Conservation (phyloP, 495 filamentous ascomycete species). For the Xylaria palmicola region DNA sequence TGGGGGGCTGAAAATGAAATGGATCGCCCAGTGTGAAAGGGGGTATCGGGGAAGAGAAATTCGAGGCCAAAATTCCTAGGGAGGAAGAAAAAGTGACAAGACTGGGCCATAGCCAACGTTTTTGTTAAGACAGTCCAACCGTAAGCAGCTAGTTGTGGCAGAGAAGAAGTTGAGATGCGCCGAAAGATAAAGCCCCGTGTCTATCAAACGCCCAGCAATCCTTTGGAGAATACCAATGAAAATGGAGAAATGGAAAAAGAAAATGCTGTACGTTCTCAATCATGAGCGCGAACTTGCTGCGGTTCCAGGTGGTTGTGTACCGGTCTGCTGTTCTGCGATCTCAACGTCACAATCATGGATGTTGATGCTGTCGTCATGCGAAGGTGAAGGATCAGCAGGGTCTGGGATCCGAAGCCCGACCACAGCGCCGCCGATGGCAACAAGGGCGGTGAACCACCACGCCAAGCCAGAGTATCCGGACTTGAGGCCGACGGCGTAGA, state of each 20-base stretch:
- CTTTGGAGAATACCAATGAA: constrained; percentile 18
- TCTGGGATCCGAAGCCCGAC: constrained; percentile 52
- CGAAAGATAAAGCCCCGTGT: constrained; percentile 23
- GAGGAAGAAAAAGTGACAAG: background rate
- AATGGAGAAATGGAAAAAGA: too few species aligned
- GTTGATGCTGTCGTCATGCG: constrained; percentile 35
- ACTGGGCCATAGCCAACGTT: background rate
- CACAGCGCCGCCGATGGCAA: constrained; percentile 69
- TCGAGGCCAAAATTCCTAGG: background rate
- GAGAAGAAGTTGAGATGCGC: constrained; percentile 19
- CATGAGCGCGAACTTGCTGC: background rate
- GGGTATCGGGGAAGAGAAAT: constrained; percentile 15
- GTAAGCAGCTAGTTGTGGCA: constrained; percentile 6
- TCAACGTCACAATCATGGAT: constrained; percentile 20
- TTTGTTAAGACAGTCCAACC: background rate
- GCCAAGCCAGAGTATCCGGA: constrained; percentile 80
- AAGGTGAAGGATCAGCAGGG: constrained; percentile 13
- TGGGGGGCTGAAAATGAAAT: constrained; percentile 17
- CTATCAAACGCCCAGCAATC: constrained; percentile 30
- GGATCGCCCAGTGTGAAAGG: constrained; percentile 8
- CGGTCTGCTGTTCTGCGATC: constrained; percentile 1
- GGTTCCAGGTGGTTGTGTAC: background rate
- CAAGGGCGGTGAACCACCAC: constrained; percentile 85
- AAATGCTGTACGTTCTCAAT: background rate
- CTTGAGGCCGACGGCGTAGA: constrained; percentile 77